A percentile compares a stretch with the other conserved stretches of the same genome.
Evolutionary conservation across 495 filamentous ascomycete species (phyloP).

Genomic region (Aspergillus campestris): DNA sequence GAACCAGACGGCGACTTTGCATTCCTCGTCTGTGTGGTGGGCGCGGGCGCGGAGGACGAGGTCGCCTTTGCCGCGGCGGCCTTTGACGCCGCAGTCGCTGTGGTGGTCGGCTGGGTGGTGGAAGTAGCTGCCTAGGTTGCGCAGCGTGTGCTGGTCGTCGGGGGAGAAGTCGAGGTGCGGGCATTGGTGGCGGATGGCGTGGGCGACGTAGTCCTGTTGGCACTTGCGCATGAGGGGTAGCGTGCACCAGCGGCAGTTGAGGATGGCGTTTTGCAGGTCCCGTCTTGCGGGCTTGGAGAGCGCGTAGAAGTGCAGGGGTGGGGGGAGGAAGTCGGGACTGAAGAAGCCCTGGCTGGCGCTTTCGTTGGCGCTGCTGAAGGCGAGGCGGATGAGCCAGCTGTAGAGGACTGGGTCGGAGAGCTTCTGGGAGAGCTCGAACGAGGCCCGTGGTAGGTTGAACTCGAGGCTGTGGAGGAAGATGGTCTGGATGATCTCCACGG

Average conservation of each 20-base stretch:
- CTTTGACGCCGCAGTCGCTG: slow-evolving; percentile 5
- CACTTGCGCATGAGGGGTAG: slow-evolving; percentile 32
- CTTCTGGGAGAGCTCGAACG: slow-evolving; percentile 21
- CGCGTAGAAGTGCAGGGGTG: slow-evolving; percentile 24
- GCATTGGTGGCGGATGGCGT: slow-evolving; percentile 23
- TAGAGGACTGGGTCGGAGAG: slow-evolving; percentile 32
- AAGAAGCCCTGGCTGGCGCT: slow-evolving; percentile 24
- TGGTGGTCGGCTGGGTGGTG: slow-evolving; percentile 12
- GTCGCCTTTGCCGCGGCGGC: slow-evolving; percentile 23
- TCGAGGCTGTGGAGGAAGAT: slow-evolving; percentile 46
- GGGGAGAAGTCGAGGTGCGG: slow-evolving; percentile 14
- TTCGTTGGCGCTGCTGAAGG: slow-evolving; percentile 30
- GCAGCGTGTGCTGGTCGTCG: slow-evolving; percentile 12
- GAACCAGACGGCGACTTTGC: slow-evolving; percentile 29
- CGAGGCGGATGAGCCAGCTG: slow-evolving; percentile 37
- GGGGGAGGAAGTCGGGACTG: slow-evolving; percentile 30
- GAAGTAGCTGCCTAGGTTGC: slow-evolving; percentile 15
- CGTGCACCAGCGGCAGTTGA: slow-evolving; percentile 40
- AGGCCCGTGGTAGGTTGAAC: slow-evolving; percentile 41
- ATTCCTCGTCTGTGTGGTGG: slow-evolving; percentile 5
- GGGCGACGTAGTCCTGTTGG: slow-evolving; percentile 30
- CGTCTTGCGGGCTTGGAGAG: slow-evolving; percentile 16
- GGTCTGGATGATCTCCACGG: slow-evolving; percentile 42
- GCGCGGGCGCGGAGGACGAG: slow-evolving; percentile 16
- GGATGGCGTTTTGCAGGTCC: slow-evolving; percentile 24